Base-by-base conservation (phyloP, 2,329 filamentous ascomycete genomes). In the Hypoxylon rubiginosum region DNA sequence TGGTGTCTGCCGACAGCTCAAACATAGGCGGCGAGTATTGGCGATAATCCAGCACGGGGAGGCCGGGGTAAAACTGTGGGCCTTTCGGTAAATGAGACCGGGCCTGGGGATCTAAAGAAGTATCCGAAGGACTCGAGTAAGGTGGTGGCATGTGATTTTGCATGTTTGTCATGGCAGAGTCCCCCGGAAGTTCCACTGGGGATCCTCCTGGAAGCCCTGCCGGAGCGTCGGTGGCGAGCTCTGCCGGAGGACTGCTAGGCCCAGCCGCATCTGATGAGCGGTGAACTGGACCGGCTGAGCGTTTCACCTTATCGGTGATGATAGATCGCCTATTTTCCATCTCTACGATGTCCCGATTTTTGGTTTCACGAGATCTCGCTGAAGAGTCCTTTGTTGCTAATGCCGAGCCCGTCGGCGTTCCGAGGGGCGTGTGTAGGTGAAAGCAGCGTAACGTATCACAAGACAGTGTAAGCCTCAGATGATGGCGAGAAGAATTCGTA, bases 11-110 rank as follows among this genome's bases (percentile, higher is more conserved):
- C 0, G 84, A 86, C 2, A 87, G 77, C 48, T 82, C 81, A 72
- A 87, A 88, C 34, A 84, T 78, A 4, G 83, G 82, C 15, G 84
- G 85, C 6, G 78, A 78, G 74, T 88, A 88, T 17, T 83, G 79
- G n/a, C 81, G 79, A 74, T 86, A 86, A 74, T 86, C 83, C 15
- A 86, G 71, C 21, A 73, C 72, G 0, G 84, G 84, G 5, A 86
- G 79, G 6, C 84, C 84, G 1, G 82, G 81, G 66, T 85, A 83
- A 26, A 76, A 77, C 45, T 79, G 79, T 3, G 75, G 74, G 11
- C 74, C 76, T 19, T 70, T 76, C 21, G 65, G 57, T 39, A 57
- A 8, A 10, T 43, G 32, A 30, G 53, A 41, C 21, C 67, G 66
- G 55, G 55, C 39, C 9, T 49, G 57, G 1, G 68, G 58, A 32